Base-by-base conservation (phyloP, 2,329 filamentous ascomycete genomes). In the Dissoconium aciculare region DNA sequence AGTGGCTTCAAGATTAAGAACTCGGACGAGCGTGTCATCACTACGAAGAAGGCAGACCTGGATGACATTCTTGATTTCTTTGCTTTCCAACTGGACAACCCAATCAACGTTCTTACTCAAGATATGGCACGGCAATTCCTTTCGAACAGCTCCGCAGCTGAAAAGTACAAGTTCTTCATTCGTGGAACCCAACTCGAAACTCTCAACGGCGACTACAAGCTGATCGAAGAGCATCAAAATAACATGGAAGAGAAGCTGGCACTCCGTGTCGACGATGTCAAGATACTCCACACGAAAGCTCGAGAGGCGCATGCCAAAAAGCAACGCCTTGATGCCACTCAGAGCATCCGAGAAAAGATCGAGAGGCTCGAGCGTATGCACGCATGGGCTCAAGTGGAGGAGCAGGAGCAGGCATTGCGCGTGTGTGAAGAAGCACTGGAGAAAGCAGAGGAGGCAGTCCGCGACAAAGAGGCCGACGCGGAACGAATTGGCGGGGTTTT, bases 151-250 rank as follows among this genome's bases (percentile, higher is more conserved):
- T 79, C 74, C 2, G 71, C 84, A 0, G 62, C 70, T 3, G 75
- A 87, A 37, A 98, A 98, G 53, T 98, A 95, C 64, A 89, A 82
- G 43, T 94, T 94, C 49, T 98, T 98, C 50, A 70, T 93, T 37
- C 83, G 85, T 45, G 89, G 89, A 15, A 91, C 93, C 0, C 85
- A 95, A 46, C 69, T 98, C 1, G 83, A 95, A 52, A 78, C 87
- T 44, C 66, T 98, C 6, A 83, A 93, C 51, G 76, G 82, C 38
- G 89, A 98, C 49, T 98, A 98, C 54, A 71, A 75, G 35, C 63
- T 93, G 34, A 73, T 94, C 10, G 74, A 78, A 37, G 78, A 92
- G 41, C 77, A 71, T 3, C 64, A 89, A 12, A 79, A 93, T 40
- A 70, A 70, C 17, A 81, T 76, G 35, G 67, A 76, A 33, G 62